A percentile compares a stretch with the other conserved stretches of the same genome.
phyloP scores from a whole-genome alignment of 2,329 filamentous ascomycete genomes.

The Epichloe gansuensis region DNA sequence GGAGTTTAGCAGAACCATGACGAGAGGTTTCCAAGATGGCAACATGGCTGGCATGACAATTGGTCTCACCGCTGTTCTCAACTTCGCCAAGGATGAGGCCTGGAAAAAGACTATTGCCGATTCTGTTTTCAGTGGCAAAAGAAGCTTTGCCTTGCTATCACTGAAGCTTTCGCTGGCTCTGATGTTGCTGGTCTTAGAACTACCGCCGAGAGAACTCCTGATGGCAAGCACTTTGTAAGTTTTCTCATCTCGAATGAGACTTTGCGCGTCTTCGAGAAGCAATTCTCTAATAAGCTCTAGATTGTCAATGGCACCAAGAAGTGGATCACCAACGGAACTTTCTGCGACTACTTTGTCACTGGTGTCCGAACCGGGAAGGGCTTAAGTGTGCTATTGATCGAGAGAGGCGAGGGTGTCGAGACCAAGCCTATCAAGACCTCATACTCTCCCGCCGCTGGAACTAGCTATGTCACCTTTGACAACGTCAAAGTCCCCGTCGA shows the following conservation, averaged over 20 bases:
- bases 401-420: conserved; percentile 61
- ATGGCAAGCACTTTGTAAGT: conserved; percentile 60
- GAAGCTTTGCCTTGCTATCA: conserved; percentile 81
- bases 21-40: conserved; percentile 73
- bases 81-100: conserved; percentile 58
- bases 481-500: conserved; percentile 75
- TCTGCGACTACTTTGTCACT: conserved; percentile 72
- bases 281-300: conserved; percentile 10
- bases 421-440: conserved; percentile 69
- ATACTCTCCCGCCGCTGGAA: conserved; percentile 69
- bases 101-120: conserved; percentile 56
- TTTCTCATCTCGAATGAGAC: background rate
- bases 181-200: conserved; percentile 73
- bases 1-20: conserved; percentile 58
- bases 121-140: conserved; percentile 70
- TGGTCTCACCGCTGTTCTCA: conserved; percentile 64
- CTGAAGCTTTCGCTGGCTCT: conserved; percentile 71
- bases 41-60: conserved; percentile 84
- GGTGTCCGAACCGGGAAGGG: conserved; percentile 71
- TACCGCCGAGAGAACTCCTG: conserved; percentile 62
- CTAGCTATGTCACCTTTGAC: conserved; percentile 70
- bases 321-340: conserved; percentile 77
- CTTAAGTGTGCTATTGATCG: conserved; percentile 64
- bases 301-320: conserved; percentile 67
- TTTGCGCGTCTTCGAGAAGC: background rate